These are phyloP conservation scores for Hylodesmum podocarpum DNA, from an alignment of 306 rosid genomes.

Conservation along the genomic window DNA sequence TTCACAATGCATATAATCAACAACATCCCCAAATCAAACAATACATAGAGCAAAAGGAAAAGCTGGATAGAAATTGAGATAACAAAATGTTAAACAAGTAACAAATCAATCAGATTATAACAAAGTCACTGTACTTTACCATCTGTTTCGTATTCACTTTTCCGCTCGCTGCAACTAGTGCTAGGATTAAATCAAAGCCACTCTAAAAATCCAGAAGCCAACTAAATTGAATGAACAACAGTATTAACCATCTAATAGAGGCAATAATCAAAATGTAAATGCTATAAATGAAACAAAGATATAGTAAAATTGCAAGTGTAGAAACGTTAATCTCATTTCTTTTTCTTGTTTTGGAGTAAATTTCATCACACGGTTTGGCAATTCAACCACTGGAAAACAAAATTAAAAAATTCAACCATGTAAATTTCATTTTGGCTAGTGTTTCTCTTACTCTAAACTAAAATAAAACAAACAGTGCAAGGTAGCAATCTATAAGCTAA, in stretches of 20 bases:
- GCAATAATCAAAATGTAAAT: background rate
- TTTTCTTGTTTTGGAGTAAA: too few relatives aligned
- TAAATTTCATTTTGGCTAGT: background rate
- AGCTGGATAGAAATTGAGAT: background rate
- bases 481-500: background rate
- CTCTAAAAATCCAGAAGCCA: background rate
- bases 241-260: background rate
- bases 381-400: too few relatives aligned
- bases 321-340: background rate
- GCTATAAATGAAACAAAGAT: background rate
- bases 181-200: background rate
- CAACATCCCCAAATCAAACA: slow-evolving; percentile 19
- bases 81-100: background rate
- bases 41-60: background rate
- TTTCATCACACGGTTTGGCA: too few relatives aligned
- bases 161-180: slow-evolving; percentile 13
- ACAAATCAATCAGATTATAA: background rate
- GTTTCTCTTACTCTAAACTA: background rate
- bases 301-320: background rate
- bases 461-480: background rate
- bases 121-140: slow-evolving; percentile 1
- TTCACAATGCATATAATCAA: background rate
- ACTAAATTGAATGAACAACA: background rate
- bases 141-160: slow-evolving; percentile 2
- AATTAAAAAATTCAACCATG: too few relatives aligned